A percentile compares a stretch with the other conserved stretches of the same genome.
Evolutionary conservation across 2,329 filamentous ascomycete species (phyloP).

Genomic region (Colletotrichum cordylinicola): DNA sequence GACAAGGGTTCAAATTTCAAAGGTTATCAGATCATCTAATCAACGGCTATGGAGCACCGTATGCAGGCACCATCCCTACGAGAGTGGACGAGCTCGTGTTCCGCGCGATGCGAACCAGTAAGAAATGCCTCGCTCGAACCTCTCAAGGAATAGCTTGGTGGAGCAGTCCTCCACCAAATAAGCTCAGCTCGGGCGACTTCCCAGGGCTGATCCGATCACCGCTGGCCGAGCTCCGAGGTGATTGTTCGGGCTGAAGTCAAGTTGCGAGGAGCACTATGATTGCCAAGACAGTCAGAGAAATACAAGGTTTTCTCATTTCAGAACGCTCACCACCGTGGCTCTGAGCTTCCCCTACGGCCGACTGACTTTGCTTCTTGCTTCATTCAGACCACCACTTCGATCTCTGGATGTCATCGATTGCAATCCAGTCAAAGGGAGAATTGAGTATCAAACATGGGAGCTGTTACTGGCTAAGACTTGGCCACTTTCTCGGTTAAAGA

Average conservation of each 20-base stretch:
- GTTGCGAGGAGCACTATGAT: too few species aligned
- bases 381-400: too few species aligned
- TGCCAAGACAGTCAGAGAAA: too few species aligned
- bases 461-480: too few species aligned
- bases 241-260: not conserved
- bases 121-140: not conserved
- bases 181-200: not conserved
- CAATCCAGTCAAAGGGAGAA: too few species aligned
- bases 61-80: not conserved
- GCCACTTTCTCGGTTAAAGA: too few species aligned
- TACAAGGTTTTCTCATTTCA: too few species aligned
- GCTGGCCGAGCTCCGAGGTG: not conserved
- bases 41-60: not conserved
- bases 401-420: too few species aligned
- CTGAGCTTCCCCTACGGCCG: too few species aligned
- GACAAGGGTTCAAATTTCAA: not conserved
- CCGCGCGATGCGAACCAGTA: not conserved
- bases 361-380: too few species aligned
- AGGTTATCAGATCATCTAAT: slow-evolving; percentile 20
- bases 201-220: not conserved
- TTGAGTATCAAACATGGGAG: too few species aligned
- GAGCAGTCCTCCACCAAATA: not conserved
- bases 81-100: not conserved
- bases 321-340: too few species aligned
- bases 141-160: not conserved